These are phyloP conservation scores for Boletus sp. DNA, from an alignment of 768 basidiomycete genomes.

Conservation along the genomic window DNA sequence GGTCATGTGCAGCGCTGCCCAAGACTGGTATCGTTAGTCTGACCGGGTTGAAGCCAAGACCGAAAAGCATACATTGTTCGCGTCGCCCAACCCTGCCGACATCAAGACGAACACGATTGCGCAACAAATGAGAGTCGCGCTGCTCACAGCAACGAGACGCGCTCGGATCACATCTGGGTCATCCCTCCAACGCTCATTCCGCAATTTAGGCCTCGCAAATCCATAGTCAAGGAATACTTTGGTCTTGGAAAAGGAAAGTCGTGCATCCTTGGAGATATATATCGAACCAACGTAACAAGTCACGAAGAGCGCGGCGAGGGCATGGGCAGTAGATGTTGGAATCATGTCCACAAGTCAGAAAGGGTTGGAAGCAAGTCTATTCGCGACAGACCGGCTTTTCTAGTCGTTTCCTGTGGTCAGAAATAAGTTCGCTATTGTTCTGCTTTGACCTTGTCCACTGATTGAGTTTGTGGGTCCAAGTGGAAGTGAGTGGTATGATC, in stretches of 20 bases:
- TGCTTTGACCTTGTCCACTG: background rate
- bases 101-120: conserved; percentile 46
- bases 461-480: conserved; percentile 13
- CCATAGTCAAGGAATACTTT: conserved; percentile 24
- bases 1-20: conserved; percentile 29
- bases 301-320: conserved; percentile 57
- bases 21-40: conserved; percentile 13
- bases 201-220: conserved; percentile 30
- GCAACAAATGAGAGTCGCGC: conserved; percentile 61
- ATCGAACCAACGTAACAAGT: conserved; percentile 77
- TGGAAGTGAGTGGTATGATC: conserved; percentile 6
- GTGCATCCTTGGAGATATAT: conserved; percentile 66
- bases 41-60: background rate
- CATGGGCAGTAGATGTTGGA: conserved; percentile 42
- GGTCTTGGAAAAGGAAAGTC: conserved; percentile 47
- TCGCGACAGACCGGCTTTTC: conserved; percentile 13
- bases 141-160: conserved; percentile 62
- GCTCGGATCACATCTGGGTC: conserved; percentile 84
- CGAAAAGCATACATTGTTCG: conserved; percentile 10
- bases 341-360: conserved; percentile 18
- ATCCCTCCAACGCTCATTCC: conserved; percentile 63
- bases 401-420: conserved; percentile 9
- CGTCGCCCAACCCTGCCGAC: conserved; percentile 23
- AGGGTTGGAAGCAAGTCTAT: background rate
- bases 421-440: conserved; percentile 11